Evolutionary conservation across 2,329 filamentous ascomycete genomes (phyloP), one percentile per base, ranked within the genome.

Genomic region (Aspergillus viridinutans): DNA sequence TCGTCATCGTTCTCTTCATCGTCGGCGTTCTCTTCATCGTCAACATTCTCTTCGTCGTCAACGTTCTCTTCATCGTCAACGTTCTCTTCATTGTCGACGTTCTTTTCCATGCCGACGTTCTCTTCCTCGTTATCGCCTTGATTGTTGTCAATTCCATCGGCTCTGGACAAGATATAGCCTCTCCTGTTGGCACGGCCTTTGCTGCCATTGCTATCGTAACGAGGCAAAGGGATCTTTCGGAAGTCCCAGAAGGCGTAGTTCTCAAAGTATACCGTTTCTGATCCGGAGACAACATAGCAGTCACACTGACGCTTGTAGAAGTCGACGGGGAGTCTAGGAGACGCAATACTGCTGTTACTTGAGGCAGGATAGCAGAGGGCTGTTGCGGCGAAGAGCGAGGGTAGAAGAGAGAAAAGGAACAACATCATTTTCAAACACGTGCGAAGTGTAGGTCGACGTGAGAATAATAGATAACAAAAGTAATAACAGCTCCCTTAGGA

Each of bases 231-330:
- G 7, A 80, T 69, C 42, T 73, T 69, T 26, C 80, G 78, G 61
- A 82, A 82, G 66, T 82, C 80, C 70, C 75, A 81, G 65, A 82
- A 77, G 52, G 74, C 76, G 70, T 82, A 77, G 66, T 81, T 74
- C 49, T 78, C 74, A 62, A 82, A 82, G 67, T 79, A 80, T 6
- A 73, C 69, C 20, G 75, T 74, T 8, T 75, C 69, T 3, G 75
- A 62, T 4, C 72, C 72, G 1, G 75, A 73, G 28, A 81, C 72
- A 8, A 76, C 70, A 58, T 80, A 82, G 68, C 80, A 81, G 54
- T 78, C 74, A 60, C 80, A 81, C 12, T 47, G 43, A 3, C 43
- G 21, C 43, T 25, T 47, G 23, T 47, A 25, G 43, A 14, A 47
- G 5, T 47, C 43, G 12, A 14, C 2, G 10, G 43, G 12, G 4